Conservation (phyloP, 441 rosid genomes). For the Gossypium davidsonii region DNA sequence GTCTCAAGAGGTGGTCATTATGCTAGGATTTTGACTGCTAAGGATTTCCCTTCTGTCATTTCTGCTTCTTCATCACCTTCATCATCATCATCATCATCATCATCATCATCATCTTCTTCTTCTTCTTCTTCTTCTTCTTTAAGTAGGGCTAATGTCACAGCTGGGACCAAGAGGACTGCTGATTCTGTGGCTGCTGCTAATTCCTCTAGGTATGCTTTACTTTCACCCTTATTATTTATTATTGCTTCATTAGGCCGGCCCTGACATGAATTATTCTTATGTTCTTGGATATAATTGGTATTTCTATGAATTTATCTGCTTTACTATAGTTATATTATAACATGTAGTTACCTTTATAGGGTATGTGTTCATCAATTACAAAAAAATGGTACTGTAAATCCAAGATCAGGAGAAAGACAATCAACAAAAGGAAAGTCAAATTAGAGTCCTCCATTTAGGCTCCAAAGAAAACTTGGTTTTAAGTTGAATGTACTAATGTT, state of each 20-base stretch:
- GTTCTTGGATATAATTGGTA: background rate
- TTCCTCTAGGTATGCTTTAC: constrained; percentile 38
- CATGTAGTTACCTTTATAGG: background rate
- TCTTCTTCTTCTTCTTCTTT: constrained; percentile 37
- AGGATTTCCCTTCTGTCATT: constrained; percentile 39
- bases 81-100: constrained; percentile 30
- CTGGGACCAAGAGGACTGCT: constrained; percentile 64
- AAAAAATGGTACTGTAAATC: background rate
- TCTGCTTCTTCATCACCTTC: background rate
- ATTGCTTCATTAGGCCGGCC: background rate
- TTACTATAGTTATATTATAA: background rate
- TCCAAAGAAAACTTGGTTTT: background rate
- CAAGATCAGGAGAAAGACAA: constrained; percentile 1
- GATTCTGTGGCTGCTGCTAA: constrained; percentile 55
- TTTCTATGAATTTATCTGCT: background rate
- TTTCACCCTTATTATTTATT: background rate
- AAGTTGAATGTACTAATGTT: background rate
- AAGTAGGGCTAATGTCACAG: constrained; percentile 44
- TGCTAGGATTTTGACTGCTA: constrained; percentile 47
- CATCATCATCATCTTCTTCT: background rate
- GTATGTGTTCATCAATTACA: background rate
- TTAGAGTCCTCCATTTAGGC: background rate
- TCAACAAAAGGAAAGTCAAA: background rate
- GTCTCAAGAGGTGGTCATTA: constrained; percentile 22
- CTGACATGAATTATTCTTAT: background rate